Conservation (phyloP, 2,329 filamentous ascomycete genomes). For the Clarireedia monteithiana region DNA sequence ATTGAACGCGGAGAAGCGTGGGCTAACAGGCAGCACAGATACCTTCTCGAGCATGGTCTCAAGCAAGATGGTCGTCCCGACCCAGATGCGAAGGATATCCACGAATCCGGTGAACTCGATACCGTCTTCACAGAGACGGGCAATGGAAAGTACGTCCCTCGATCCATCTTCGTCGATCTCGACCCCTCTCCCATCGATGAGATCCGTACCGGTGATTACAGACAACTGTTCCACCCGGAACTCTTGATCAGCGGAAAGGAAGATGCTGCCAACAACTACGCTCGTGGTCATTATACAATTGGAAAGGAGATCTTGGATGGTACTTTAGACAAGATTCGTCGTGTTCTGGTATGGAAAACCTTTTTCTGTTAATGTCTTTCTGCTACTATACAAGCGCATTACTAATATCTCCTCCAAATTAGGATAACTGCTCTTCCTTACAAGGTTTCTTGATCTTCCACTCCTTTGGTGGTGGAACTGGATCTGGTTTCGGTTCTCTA, state of each 20-base stretch:
- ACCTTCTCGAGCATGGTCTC: conserved; percentile 59
- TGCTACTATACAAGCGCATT: not conserved
- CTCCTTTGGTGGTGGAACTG: conserved; percentile 61
- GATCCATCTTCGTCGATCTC: conserved; percentile 60
- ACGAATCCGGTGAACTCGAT: conserved; percentile 50
- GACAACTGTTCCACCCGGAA: conserved; percentile 58
- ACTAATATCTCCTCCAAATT: conserved; percentile 2
- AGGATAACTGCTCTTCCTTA: conserved; percentile 58
- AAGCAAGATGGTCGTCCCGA: conserved; percentile 51
- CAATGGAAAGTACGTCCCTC: conserved; percentile 58
- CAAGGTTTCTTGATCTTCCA: conserved; percentile 64
- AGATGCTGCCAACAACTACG: conserved; percentile 64
- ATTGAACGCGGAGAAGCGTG: not conserved
- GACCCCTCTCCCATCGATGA: conserved; percentile 62
- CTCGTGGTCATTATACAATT: conserved; percentile 61
- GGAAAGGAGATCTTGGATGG: conserved; percentile 59
- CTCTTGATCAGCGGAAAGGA: conserved; percentile 60
- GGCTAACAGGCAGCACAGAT: conserved; percentile 33
- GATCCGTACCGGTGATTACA: conserved; percentile 55
- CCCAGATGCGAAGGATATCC: conserved; percentile 43
- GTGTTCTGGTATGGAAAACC: conserved; percentile 44
- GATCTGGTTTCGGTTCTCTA: conserved; percentile 58
- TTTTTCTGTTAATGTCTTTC: not conserved
- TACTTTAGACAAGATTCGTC: conserved; percentile 56
- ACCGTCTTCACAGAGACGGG: conserved; percentile 61